These are phyloP conservation scores for Rhamnella rubrinervis DNA, from an alignment of 331 rosid species.

Conservation along the genomic window DNA sequence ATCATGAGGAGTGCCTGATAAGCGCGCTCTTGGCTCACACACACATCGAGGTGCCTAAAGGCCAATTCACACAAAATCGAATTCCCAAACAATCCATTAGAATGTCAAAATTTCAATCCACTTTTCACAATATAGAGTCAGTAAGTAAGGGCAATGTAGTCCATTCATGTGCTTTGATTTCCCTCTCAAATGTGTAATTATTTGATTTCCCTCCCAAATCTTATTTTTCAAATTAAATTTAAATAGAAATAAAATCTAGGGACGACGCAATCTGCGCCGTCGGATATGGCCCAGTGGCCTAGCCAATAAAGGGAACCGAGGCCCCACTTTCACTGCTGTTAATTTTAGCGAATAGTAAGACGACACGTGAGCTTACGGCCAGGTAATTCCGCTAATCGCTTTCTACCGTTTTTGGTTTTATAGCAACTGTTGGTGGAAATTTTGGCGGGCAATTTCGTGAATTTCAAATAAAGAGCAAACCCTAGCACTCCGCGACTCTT, in stretches of 20 bases:
- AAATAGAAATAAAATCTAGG: conserved; percentile 8
- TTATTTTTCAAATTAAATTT: conserved; percentile 20
- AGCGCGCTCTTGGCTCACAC: conserved; percentile 16
- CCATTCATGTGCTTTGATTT: neutral
- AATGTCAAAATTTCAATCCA: too few species aligned
- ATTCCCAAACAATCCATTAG: conserved; percentile 11
- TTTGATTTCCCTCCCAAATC: conserved; percentile 35
- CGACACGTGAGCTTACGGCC: conserved; percentile 32
- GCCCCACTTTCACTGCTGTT: conserved; percentile 14
- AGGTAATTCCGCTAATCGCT: neutral
- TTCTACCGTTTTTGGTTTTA: conserved; percentile 24
- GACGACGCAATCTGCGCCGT: conserved; percentile 45
- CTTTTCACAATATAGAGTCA: neutral
- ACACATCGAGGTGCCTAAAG: neutral
- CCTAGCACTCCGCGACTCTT: conserved; percentile 30
- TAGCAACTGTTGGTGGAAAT: conserved; percentile 27
- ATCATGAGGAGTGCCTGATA: conserved; percentile 23
- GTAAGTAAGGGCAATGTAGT: neutral
- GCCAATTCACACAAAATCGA: neutral
- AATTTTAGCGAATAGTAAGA: neutral
- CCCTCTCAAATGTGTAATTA: conserved; percentile 29
- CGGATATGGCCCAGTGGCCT: conserved; percentile 19
- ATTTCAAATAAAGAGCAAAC: conserved; percentile 47
- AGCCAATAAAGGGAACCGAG: conserved; percentile 4
- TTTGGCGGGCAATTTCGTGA: conserved; percentile 54